Evolutionary conservation across 768 basidiomycete genomes (phyloP).

Genomic region (Pluteus cervinus): DNA sequence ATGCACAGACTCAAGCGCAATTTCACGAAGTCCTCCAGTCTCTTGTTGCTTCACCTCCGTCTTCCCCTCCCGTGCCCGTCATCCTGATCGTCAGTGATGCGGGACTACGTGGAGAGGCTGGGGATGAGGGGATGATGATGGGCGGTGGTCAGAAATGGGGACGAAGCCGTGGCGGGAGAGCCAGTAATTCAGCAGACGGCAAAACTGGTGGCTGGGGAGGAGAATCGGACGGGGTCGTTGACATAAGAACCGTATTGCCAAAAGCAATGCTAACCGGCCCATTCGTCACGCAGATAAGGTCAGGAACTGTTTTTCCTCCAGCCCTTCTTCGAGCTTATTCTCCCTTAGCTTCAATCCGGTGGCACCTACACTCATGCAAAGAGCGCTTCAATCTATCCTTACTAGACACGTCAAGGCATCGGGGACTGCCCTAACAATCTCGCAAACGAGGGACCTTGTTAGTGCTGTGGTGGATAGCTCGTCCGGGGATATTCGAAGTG

Average conservation of each 20-base stretch:
- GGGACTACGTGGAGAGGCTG: conserved; percentile 67
- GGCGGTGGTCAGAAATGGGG: conserved; percentile 36
- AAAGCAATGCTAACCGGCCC: conserved; percentile 62
- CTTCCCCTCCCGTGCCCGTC: conserved; percentile 49
- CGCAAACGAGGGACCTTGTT: conserved; percentile 59
- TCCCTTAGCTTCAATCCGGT: conserved; percentile 81
- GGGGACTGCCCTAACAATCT: conserved; percentile 15
- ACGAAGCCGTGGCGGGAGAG: conserved; percentile 34
- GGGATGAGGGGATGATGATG: conserved; percentile 36
- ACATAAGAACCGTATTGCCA: conserved; percentile 67
- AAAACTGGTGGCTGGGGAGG: too few species aligned
- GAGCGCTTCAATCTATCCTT: conserved; percentile 64
- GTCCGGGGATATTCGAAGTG: conserved; percentile 90
- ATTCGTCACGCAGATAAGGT: conserved; percentile 80
- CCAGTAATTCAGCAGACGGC: too few species aligned
- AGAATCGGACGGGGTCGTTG: conserved; percentile 24
- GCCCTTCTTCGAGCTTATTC: conserved; percentile 1
- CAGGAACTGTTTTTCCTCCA: conserved; percentile 16
- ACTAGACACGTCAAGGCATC: conserved; percentile 37
- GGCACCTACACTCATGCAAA: conserved; percentile 77
- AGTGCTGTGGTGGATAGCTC: conserved; percentile 74
- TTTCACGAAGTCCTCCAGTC: conserved; percentile 69
- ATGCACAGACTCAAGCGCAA: conserved; percentile 54
- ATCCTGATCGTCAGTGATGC: conserved; percentile 82
- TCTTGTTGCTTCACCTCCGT: conserved; percentile 36